These are phyloP conservation scores for Gastrolobium bilobum DNA, from an alignment of 306 rosid species.

Conservation along the genomic window DNA sequence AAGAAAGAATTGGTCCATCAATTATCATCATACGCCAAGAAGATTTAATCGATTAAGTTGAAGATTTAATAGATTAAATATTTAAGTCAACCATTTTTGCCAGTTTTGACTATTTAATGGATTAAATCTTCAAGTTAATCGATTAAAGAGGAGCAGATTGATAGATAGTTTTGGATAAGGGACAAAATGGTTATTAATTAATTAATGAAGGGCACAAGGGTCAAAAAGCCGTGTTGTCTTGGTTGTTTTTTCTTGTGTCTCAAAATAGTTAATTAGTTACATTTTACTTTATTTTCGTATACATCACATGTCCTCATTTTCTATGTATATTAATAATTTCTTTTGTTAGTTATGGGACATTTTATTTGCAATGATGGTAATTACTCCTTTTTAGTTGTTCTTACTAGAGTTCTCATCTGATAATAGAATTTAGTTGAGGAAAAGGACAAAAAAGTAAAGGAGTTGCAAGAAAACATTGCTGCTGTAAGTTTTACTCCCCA, in stretches of 20 bases:
- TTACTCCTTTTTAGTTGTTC: conserved; percentile 33
- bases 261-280: neutral
- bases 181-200: too few species aligned
- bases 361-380: neutral
- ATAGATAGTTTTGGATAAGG: too few species aligned
- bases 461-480: conserved; percentile 85
- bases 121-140: too few species aligned
- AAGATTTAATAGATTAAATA: too few species aligned
- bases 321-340: conserved; percentile 15
- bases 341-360: neutral
- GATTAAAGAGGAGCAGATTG: too few species aligned
- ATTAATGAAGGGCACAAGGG: too few species aligned
- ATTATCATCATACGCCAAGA: too few species aligned
- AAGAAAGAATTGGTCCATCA: too few species aligned
- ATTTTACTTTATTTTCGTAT: conserved; percentile 26
- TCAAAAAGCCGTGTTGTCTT: conserved; percentile 24
- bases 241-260: neutral
- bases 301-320: conserved; percentile 2
- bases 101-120: too few species aligned
- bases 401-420: conserved; percentile 46
- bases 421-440: conserved; percentile 89
- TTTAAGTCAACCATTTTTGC: too few species aligned
- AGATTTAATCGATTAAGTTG: too few species aligned
- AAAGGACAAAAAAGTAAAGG: conserved; percentile 89
- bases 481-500: conserved; percentile 88